A percentile compares a stretch with the other conserved stretches of the same genome.
phyloP scores from a whole-genome alignment of 139 green algal species.

The Diplosphaera chodatii region DNA sequence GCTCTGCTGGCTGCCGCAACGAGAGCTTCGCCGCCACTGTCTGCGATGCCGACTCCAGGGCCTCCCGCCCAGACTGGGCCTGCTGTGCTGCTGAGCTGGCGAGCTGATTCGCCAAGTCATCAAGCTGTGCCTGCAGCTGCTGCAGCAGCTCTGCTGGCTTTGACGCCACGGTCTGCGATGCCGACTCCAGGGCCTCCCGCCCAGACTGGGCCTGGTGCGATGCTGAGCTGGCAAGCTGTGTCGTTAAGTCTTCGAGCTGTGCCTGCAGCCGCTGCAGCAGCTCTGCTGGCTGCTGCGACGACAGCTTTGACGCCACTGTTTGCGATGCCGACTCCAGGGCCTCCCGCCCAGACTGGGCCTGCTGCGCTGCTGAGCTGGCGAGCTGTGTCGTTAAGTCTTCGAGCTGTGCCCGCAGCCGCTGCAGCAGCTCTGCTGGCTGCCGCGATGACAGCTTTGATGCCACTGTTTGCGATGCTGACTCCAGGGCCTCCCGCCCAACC shows the following conservation, averaged over 20 bases:
- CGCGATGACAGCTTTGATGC: too few species aligned
- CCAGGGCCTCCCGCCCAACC: neutral
- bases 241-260: neutral
- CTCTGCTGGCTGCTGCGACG: neutral
- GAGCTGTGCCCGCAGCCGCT: neutral
- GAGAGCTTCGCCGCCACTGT: neutral
- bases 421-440: neutral
- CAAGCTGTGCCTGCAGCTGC: neutral
- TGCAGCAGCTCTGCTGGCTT: neutral
- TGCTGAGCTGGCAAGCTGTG: neutral
- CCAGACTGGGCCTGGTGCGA: neutral
- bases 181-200: neutral
- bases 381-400: neutral
- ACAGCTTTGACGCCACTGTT: too few species aligned
- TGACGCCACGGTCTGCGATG: neutral
- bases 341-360: too few species aligned
- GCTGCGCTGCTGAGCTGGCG: neutral
- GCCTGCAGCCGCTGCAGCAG: too few species aligned
- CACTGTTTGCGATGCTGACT: neutral
- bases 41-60: neutral
- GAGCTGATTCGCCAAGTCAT: neutral
- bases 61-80: neutral
- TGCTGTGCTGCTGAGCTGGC: neutral
- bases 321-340: too few species aligned
- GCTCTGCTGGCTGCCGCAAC: neutral